Conservation (phyloP, 2,329 filamentous ascomycete genomes). For the Aspergillus tamarii region DNA sequence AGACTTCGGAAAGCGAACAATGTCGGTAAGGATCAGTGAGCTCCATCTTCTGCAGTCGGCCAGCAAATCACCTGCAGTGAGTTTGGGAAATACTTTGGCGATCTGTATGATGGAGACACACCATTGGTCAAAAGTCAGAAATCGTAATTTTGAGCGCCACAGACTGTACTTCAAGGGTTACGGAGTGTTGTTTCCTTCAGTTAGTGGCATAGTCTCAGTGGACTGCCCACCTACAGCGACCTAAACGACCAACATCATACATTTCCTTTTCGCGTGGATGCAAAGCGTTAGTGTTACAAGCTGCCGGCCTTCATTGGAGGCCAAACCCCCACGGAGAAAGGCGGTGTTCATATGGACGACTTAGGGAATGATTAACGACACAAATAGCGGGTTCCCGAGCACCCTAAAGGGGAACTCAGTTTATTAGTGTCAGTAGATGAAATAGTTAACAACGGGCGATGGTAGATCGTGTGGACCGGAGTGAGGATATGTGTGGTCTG, state of each 20-base stretch:
- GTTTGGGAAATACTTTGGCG: conserved; percentile 11
- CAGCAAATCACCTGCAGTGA: conserved; percentile 21
- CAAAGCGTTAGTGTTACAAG: conserved; percentile 3
- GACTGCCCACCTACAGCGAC: conserved; percentile 4
- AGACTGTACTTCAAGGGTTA: not conserved
- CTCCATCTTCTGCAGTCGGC: conserved; percentile 18
- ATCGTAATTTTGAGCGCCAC: not conserved
- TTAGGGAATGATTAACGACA: conserved; percentile 10
- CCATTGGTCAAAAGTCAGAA: conserved; percentile 9
- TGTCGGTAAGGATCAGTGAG: conserved; percentile 18
- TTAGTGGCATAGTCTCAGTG: not conserved
- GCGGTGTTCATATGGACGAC: not conserved
- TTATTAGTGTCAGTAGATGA: not conserved
- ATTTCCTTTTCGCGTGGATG: conserved; percentile 2
- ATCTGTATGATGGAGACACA: conserved; percentile 10
- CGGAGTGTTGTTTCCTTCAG: not conserved
- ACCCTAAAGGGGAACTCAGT: not conserved
- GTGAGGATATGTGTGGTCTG: conserved; percentile 7
- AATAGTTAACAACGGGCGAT: not conserved
- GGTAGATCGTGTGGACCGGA: conserved; percentile 11
- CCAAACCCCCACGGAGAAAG: conserved; percentile 8
- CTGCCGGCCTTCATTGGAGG: conserved; percentile 9
- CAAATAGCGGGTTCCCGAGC: not conserved
- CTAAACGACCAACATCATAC: not conserved
- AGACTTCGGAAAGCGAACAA: conserved; percentile 17